phyloP scores from a whole-genome alignment of 148 eudicot genomes.

The Linanthus parryae region DNA sequence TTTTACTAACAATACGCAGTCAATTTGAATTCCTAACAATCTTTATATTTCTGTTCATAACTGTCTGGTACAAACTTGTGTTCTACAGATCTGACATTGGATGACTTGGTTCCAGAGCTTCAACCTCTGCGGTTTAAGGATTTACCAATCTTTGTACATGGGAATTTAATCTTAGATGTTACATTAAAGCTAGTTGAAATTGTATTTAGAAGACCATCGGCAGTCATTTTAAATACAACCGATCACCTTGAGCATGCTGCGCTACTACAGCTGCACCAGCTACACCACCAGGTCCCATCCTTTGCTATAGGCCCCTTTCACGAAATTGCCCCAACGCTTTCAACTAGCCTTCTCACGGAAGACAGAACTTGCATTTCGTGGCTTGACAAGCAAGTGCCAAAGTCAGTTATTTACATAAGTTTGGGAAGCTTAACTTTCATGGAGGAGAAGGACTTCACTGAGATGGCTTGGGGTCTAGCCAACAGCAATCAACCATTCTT shows the following conservation, averaged over 20 bases:
- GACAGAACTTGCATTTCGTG: constrained; percentile 23
- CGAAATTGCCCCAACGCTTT: neutral
- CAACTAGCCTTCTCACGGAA: constrained; percentile 13
- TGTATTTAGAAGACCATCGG: neutral
- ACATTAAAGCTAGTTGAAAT: neutral
- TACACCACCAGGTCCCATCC: neutral
- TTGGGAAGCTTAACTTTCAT: constrained; percentile 14
- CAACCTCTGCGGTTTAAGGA: constrained; percentile 7
- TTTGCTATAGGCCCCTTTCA: constrained; percentile 9
- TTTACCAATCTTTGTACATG: neutral
- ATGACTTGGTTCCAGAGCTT: constrained; percentile 9
- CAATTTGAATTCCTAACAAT: neutral
- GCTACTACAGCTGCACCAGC: neutral
- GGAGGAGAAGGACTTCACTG: constrained; percentile 19
- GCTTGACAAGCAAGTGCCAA: constrained; percentile 29
- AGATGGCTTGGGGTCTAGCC: constrained; percentile 32
- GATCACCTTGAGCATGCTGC: constrained; percentile 4
- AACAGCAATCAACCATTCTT: constrained; percentile 38
- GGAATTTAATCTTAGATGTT: neutral
- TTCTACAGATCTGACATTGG: neutral
- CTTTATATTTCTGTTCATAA: no score
- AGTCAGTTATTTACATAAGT: constrained; percentile 21
- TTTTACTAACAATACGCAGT: neutral
- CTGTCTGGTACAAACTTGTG: no score
- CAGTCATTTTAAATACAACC: constrained; percentile 9